A percentile compares a stretch with the other conserved stretches of the same genome.
Evolutionary conservation across 2,329 filamentous ascomycete genomes (phyloP).

Genomic region (Neospermospora avenae): DNA sequence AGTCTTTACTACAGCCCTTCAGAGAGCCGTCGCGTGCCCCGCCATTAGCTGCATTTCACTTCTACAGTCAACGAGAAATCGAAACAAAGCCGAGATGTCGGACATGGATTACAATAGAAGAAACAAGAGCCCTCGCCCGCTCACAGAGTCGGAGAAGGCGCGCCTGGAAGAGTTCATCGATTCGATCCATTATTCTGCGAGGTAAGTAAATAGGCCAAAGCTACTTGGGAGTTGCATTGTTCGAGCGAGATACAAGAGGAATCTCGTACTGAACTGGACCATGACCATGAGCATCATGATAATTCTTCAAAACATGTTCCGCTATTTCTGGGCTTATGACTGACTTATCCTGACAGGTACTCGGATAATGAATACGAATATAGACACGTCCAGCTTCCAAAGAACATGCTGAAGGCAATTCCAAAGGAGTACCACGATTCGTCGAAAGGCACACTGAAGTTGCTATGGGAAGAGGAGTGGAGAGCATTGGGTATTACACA

Average conservation of each 20-base stretch:
- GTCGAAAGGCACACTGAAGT: slow-evolving; percentile 85
- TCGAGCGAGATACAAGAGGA: neutral
- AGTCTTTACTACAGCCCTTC: neutral
- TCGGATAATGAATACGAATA: slow-evolving; percentile 93
- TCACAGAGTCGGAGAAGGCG: slow-evolving; percentile 77
- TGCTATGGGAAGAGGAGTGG: slow-evolving; percentile 99
- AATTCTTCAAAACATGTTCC: neutral
- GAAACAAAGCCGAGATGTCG: slow-evolving; percentile 17
- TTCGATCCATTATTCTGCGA: slow-evolving; percentile 89
- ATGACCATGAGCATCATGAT: neutral
- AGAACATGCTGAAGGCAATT: slow-evolving; percentile 96
- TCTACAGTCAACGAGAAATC: neutral
- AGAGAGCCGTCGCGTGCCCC: slow-evolving; percentile 18
- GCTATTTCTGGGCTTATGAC: slow-evolving; percentile 5
- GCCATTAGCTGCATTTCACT: slow-evolving; percentile 10
- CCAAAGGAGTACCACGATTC: slow-evolving; percentile 92
- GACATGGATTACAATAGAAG: slow-evolving; percentile 69
- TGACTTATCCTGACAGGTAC: slow-evolving; percentile 59
- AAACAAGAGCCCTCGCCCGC: slow-evolving; percentile 78
- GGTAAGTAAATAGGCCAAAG: slow-evolving; percentile 52
- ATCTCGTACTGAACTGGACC: neutral
- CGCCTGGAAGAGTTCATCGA: slow-evolving; percentile 89
- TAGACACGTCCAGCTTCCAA: slow-evolving; percentile 94
- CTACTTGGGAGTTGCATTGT: neutral
- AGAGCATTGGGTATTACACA: slow-evolving; percentile 94